These are phyloP conservation scores for Leccinum incarnatum DNA, from an alignment of 768 basidiomycete genomes.

Conservation along the genomic window DNA sequence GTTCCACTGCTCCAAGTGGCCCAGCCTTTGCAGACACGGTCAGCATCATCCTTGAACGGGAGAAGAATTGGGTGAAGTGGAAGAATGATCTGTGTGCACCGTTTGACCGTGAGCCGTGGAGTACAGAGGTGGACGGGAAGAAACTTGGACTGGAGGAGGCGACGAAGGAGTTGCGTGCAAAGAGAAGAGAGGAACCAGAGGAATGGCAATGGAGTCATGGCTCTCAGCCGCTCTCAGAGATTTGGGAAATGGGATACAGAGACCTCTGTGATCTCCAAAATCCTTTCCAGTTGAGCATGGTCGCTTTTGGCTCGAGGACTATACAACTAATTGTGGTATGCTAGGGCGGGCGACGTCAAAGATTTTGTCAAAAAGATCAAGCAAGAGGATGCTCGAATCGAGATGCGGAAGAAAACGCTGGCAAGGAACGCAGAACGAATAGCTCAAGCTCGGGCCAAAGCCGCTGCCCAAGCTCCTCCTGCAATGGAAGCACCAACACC, in stretches of 20 bases:
- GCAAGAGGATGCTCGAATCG: conserved; percentile 61
- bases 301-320: conserved; percentile 1
- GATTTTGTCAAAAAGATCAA: conserved; percentile 72
- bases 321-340: conserved; percentile 4
- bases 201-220: conserved; percentile 68
- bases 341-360: conserved; percentile 69
- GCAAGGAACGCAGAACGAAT: conserved; percentile 37
- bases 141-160: conserved; percentile 61
- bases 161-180: conserved; percentile 48
- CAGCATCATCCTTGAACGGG: conserved; percentile 67
- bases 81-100: conserved; percentile 79
- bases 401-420: conserved; percentile 44
- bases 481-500: conserved; percentile 20
- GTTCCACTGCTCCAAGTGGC: conserved; percentile 76
- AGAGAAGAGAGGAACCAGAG: conserved; percentile 54
- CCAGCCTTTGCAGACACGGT: conserved; percentile 75
- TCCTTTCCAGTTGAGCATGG: conserved; percentile 59
- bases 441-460: conserved; percentile 43
- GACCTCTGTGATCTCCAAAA: conserved; percentile 59
- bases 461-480: conserved; percentile 22
- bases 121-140: conserved; percentile 43
- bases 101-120: conserved; percentile 74
- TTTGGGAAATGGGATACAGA: conserved; percentile 81
- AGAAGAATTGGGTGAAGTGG: conserved; percentile 90
- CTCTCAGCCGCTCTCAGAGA: conserved; percentile 69